Conservation (phyloP, 192 early-diverging fungal species). For the Haplosporangium gracile region DNA sequence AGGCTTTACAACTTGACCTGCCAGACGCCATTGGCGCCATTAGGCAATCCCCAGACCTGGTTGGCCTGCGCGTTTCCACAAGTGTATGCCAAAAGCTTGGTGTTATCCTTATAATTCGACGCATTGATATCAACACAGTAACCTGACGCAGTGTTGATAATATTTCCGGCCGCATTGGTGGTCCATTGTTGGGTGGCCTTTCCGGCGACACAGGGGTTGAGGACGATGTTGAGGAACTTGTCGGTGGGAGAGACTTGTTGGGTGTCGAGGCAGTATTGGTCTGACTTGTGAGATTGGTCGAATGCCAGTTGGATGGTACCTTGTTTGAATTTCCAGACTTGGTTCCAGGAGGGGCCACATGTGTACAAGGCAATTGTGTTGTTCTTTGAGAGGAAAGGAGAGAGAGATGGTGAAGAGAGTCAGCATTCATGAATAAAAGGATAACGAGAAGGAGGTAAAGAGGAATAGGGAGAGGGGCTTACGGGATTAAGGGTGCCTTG, state of each 20-base stretch:
- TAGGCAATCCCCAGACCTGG: conserved; percentile 20
- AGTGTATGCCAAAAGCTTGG: neutral
- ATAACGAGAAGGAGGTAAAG: neutral
- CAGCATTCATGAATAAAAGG: neutral
- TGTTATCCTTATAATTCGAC: conserved; percentile 7
- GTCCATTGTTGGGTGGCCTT: conserved; percentile 18
- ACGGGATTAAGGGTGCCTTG: conserved; percentile 20
- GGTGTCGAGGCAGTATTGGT: conserved; percentile 18
- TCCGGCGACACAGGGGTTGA: conserved; percentile 14
- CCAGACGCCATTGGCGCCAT: conserved; percentile 15
- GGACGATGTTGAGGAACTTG: conserved; percentile 1
- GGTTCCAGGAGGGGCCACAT: conserved; percentile 12
- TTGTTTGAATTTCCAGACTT: conserved; percentile 38
- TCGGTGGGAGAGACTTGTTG: neutral
- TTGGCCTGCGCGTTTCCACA: conserved; percentile 16
- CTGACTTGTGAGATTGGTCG: conserved; percentile 3
- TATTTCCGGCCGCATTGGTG: conserved; percentile 10
- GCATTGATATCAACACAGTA: conserved; percentile 15
- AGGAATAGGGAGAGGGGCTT: neutral
- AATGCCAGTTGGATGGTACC: conserved; percentile 20
- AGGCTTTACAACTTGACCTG: neutral
- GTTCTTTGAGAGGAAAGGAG: neutral
- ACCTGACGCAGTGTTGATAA: neutral
- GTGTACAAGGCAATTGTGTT: conserved; percentile 17
- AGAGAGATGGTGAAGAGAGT: neutral